Evolutionary conservation across 306 rosid species (phyloP).

Genomic region (Ziziphus jujuba): DNA sequence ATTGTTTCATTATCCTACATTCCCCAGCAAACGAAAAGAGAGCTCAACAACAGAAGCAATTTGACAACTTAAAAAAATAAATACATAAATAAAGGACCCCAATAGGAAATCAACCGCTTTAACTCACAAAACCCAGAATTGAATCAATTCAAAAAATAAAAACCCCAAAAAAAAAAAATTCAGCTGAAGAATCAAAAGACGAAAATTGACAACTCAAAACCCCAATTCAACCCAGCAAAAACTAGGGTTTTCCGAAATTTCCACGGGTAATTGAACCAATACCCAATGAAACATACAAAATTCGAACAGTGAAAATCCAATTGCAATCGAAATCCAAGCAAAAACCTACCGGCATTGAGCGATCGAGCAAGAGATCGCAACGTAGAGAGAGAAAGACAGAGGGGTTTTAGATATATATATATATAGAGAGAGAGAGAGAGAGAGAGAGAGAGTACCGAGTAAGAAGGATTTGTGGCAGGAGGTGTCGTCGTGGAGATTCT

Average conservation of each 20-base stretch:
- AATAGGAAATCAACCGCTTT: neutral
- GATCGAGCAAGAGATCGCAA: conserved; percentile 44
- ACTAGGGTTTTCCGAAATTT: conserved; percentile 53
- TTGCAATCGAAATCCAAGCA: conserved; percentile 18
- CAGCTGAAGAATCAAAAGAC: neutral
- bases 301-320: conserved; percentile 13
- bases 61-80: neutral
- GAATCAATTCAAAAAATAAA: conserved; percentile 20
- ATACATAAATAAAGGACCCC: neutral
- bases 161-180: conserved; percentile 6
- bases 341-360: conserved; percentile 65
- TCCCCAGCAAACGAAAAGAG: neutral
- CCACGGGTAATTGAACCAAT: conserved; percentile 10
- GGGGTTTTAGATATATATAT: conserved; percentile 3
- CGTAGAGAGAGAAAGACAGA: conserved; percentile 14
- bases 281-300: neutral
- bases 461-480: conserved; percentile 22
- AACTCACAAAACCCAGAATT: conserved; percentile 6
- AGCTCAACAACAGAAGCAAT: neutral
- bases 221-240: conserved; percentile 22
- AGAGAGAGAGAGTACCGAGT: conserved; percentile 7
- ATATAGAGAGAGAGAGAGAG: conserved; percentile 15
- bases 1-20: neutral
- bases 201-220: conserved; percentile 10
- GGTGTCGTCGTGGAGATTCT: conserved; percentile 40